phyloP scores from a whole-genome alignment of 2,329 filamentous ascomycete genomes.

The Albifimbria verrucaria region DNA sequence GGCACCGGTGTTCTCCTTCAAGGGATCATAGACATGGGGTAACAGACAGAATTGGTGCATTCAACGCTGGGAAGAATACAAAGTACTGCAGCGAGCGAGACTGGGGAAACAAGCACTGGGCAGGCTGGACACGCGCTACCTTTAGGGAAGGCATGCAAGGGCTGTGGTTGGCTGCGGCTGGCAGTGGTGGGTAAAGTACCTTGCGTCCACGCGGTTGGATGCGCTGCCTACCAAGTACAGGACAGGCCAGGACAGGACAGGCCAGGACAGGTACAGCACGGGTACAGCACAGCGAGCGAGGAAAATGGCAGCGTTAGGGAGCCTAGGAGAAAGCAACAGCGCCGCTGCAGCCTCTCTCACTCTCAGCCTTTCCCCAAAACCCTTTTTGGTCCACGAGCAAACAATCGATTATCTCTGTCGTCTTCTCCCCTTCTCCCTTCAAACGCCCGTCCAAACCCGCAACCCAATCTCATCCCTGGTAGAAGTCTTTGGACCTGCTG shows the following conservation, averaged over 20 bases:
- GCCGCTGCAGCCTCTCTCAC: too few relatives aligned
- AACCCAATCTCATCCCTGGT: too few relatives aligned
- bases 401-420: background rate
- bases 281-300: too few relatives aligned
- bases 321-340: too few relatives aligned
- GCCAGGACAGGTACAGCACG: too few relatives aligned
- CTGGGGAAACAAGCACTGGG: background rate
- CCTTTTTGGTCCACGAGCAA: background rate
- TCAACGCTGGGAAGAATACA: too few relatives aligned
- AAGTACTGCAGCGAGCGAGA: too few relatives aligned
- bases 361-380: background rate
- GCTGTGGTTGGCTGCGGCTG: background rate
- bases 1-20: too few relatives aligned
- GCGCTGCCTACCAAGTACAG: background rate
- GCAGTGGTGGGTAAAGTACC: background rate
- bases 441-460: background rate
- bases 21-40: too few relatives aligned
- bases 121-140: background rate
- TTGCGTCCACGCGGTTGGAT: background rate
- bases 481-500: too few relatives aligned
- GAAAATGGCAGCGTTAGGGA: too few relatives aligned
- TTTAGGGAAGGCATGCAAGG: background rate
- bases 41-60: too few relatives aligned
- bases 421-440: conserved; percentile 1
- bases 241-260: background rate